Evolutionary conservation across 2,329 filamentous ascomycete species (phyloP), one percentile per base, ranked within the genome.

Genomic region (Dothiorella sarmentorum): DNA sequence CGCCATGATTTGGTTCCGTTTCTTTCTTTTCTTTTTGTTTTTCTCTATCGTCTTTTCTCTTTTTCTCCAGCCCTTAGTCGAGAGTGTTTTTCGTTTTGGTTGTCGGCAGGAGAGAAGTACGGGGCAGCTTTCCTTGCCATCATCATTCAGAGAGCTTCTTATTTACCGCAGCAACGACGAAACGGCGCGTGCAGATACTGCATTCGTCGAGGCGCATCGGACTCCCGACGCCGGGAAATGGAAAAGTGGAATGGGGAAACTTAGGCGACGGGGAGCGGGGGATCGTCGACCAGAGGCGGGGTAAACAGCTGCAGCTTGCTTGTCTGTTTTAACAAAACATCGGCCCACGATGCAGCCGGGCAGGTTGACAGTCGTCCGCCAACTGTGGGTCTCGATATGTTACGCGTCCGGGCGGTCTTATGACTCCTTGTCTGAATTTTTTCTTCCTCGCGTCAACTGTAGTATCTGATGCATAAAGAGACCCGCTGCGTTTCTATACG

Each of bases 221-320:
- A 40, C 44, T 40, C 31, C 55, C 31, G 11, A 31, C 29, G 43
- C 44, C 42, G 55, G 26, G 9, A 17, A 17, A 29, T 40, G 33
- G 55, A 17, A 43, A 43, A 43, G 55, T 31, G 22, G 20, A 18
- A 22, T 15, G 27, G 29, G 31, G 55, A 10, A 40, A 53, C 11
- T 18, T 13, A 27, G 18, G 20, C 18, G 31, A 13, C 29, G 18
- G 7, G 3, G 26, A 24, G 55, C 55, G 43, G 55, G 55, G 43
- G 55, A 58, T 58, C 55, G 43, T 58, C 55, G 49, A 53, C 49
- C 49, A 38, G 27, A 18, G 47, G 49, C 49, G 49, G 49, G 49
- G 49, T 53, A 53, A 29, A 26, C 26, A 31, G 6, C 29, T 31
- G 29, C 29, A 31, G 29, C 15, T n/a, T 7, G 27, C 20, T 22